Evolutionary conservation across 495 filamentous ascomycete species (phyloP).

Genomic region (Lasiosphaeria ovina): DNA sequence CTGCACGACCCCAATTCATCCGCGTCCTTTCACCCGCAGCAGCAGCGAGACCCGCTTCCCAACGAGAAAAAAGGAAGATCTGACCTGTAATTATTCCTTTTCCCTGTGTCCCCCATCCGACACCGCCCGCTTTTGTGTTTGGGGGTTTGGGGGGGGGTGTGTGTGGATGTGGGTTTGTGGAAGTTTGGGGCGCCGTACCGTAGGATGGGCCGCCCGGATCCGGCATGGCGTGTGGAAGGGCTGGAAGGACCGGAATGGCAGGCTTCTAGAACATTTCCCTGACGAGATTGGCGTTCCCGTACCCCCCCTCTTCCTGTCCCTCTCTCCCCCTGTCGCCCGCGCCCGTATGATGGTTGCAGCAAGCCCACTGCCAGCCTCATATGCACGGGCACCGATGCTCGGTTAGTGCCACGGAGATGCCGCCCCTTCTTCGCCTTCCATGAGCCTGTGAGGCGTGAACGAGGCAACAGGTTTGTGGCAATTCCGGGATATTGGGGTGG

Average conservation of each 20-base stretch:
- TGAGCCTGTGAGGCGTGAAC: too few relatives aligned
- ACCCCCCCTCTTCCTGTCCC: too few relatives aligned
- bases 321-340: neutral
- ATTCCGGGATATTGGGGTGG: too few relatives aligned
- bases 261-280: conserved; percentile 13
- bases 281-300: neutral
- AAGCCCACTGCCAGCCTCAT: too few relatives aligned
- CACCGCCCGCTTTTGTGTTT: neutral
- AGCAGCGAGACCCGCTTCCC: neutral
- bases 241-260: neutral
- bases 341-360: neutral
- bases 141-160: neutral
- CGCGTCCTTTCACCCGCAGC: neutral
- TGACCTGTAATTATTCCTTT: neutral
- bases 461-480: too few relatives aligned
- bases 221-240: conserved; percentile 5
- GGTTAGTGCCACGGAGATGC: too few relatives aligned
- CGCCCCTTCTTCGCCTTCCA: too few relatives aligned
- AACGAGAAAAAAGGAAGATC: neutral
- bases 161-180: neutral
- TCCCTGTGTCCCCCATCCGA: neutral
- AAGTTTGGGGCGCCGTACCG: too few relatives aligned
- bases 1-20: neutral
- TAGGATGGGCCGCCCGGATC: neutral
- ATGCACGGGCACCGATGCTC: too few relatives aligned